A percentile compares a stretch with the other conserved stretches of the same genome.
Conservation (phyloP, 257 asterid species). For the Linderniella brevidens region DNA sequence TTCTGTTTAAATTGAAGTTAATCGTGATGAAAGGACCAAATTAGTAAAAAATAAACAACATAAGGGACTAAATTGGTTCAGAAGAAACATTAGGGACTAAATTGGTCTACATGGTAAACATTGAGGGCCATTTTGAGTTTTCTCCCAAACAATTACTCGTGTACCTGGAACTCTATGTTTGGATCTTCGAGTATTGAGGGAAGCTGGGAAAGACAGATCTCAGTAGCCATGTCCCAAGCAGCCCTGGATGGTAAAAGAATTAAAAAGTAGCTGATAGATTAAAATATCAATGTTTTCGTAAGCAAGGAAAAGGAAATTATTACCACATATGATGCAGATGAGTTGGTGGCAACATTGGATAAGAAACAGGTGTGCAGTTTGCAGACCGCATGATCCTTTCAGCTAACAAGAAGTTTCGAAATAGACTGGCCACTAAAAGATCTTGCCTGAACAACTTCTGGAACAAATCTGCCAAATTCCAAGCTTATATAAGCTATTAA, state of each 20-base stretch:
- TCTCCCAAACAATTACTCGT: too few relatives aligned
- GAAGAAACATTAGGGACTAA: too few relatives aligned
- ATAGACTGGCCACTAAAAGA: conserved; percentile 91
- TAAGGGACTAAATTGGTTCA: too few relatives aligned
- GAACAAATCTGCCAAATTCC: conserved; percentile 50
- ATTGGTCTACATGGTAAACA: too few relatives aligned
- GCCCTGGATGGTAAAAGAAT: conserved; percentile 41
- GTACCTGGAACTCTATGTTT: conserved; percentile 91
- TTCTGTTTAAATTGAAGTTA: too few relatives aligned
- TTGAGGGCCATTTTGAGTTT: too few relatives aligned
- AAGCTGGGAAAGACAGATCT: conserved; percentile 96
- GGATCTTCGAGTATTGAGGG: conserved; percentile 84
- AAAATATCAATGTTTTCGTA: not conserved
- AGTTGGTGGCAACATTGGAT: conserved; percentile 85
- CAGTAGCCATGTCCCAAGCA: conserved; percentile 99
- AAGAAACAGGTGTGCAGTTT: conserved; percentile 90
- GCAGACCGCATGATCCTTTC: conserved; percentile 99
- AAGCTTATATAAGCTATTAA: not conserved
- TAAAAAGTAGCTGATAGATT: not conserved
- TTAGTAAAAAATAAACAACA: too few relatives aligned
- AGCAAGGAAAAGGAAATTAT: not conserved
- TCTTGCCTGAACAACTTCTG: conserved; percentile 98
- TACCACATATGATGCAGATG: conserved; percentile 99
- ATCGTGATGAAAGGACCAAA: too few relatives aligned
- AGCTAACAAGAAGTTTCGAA: conserved; percentile 86